Conservation (phyloP, 352 stramenopile genomes). For the Phytopythium mirpurense region DNA sequence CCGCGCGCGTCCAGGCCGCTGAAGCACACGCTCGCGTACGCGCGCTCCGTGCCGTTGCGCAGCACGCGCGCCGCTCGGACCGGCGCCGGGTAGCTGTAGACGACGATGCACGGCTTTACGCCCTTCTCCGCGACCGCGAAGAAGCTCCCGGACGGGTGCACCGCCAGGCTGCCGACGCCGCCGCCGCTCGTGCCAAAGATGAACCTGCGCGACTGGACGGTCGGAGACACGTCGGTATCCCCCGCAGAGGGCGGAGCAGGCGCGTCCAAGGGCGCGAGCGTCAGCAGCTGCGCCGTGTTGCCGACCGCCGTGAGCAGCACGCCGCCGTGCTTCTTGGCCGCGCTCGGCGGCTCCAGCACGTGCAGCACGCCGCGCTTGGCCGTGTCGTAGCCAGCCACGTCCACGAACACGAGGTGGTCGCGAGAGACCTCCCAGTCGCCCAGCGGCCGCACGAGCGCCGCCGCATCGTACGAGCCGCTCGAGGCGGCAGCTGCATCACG, state of each 20-base stretch:
- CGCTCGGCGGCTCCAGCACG: slow-evolving; percentile 36
- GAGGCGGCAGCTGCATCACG: background rate
- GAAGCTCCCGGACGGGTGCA: slow-evolving; percentile 63
- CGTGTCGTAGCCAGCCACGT: slow-evolving; percentile 59
- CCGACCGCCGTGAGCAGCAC: slow-evolving; percentile 61
- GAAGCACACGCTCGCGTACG: slow-evolving; percentile 75
- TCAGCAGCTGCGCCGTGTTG: slow-evolving; percentile 74
- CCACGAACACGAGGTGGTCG: slow-evolving; percentile 63
- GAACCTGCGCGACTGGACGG: slow-evolving; percentile 24
- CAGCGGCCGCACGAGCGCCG: slow-evolving; percentile 37
- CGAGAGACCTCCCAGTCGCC: slow-evolving; percentile 70
- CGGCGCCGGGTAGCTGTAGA: slow-evolving; percentile 84
- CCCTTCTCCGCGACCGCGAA: slow-evolving; percentile 90
- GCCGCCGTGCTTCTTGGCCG: slow-evolving; percentile 31
- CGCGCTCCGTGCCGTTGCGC: slow-evolving; percentile 74
- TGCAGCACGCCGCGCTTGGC: slow-evolving; percentile 67
- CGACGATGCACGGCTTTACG: slow-evolving; percentile 76
- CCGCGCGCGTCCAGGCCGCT: slow-evolving; percentile 15
- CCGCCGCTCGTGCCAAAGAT: slow-evolving; percentile 67
- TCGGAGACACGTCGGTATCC: too few species aligned
- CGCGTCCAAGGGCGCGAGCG: slow-evolving; percentile 19
- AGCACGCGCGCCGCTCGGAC: slow-evolving; percentile 66
- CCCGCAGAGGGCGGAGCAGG: background rate
- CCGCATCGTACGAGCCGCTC: slow-evolving; percentile 18
- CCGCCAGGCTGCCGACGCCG: slow-evolving; percentile 60